Percentiles rank a stretch among this genome's conserved stretches.
These are phyloP conservation scores for Edaphochlamys debaryana DNA, from an alignment of 139 green algal genomes.

Conservation along the genomic window DNA sequence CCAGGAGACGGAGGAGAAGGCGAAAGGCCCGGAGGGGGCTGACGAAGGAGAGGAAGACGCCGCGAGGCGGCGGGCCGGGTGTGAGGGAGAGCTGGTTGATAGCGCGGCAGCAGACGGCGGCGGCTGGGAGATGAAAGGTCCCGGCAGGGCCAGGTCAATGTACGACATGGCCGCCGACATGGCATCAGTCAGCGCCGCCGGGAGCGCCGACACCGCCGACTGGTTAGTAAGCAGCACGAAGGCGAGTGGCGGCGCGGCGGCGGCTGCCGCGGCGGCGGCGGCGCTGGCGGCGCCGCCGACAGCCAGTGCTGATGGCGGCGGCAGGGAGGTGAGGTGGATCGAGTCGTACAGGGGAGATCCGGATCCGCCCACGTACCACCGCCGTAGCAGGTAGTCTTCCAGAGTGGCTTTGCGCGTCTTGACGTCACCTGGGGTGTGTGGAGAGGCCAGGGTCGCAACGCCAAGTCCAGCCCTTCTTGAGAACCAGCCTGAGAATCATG, in stretches of 20 bases:
- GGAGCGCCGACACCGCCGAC: constrained; percentile 59
- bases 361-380: constrained; percentile 60
- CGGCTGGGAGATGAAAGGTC: not conserved
- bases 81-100: no score
- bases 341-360: constrained; percentile 70
- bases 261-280: not conserved
- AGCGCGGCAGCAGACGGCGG: no score
- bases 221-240: constrained; percentile 62
- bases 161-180: constrained; percentile 26
- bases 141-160: not conserved
- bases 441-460: no score
- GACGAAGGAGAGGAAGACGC: no score
- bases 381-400: constrained; percentile 70
- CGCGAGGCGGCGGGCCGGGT: no score
- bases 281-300: not conserved
- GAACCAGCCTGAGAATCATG: no score
- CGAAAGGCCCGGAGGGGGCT: no score
- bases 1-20: constrained; percentile 2
- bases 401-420: constrained; percentile 53
- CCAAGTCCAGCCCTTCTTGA: no score
- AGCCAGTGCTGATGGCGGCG: constrained; percentile 9
- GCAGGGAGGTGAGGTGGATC: constrained; percentile 60
- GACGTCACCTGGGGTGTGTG: not conserved
- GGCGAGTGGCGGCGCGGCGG: constrained; percentile 13
- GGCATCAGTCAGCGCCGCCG: constrained; percentile 52